Evolutionary conservation across 2,329 filamentous ascomycete genomes (phyloP).

Genomic region (Penicillium sp.): DNA sequence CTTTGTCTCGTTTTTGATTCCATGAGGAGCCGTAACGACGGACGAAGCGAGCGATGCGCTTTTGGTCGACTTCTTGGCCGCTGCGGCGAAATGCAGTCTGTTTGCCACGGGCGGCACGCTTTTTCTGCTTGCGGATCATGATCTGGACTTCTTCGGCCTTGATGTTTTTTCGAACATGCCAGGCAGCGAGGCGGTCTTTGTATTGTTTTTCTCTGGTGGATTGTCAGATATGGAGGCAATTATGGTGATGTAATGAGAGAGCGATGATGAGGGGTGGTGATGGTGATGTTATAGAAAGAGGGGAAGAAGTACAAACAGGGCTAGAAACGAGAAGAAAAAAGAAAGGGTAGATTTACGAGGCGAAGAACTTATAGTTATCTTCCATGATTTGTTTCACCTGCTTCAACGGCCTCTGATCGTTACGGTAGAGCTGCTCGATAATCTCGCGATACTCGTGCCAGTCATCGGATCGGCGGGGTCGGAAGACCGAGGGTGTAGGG

Average conservation of each 20-base stretch:
- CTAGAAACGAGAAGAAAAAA: background rate
- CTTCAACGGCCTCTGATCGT: conserved; percentile 33
- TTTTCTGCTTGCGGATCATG: conserved; percentile 38
- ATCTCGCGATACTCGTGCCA: conserved; percentile 35
- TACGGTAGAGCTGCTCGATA: conserved; percentile 36
- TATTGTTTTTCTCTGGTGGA: conserved; percentile 37
- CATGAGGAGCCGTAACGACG: conserved; percentile 30
- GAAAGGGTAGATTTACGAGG: conserved; percentile 28
- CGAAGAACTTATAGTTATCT: conserved; percentile 34
- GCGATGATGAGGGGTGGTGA: background rate
- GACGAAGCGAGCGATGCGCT: conserved; percentile 34
- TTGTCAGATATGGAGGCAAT: background rate
- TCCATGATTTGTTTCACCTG: conserved; percentile 39
- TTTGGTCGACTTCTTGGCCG: conserved; percentile 33
- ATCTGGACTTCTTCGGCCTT: conserved; percentile 37
- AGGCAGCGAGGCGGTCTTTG: conserved; percentile 37
- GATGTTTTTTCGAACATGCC: conserved; percentile 38
- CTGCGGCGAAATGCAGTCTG: conserved; percentile 35
- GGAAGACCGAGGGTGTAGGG: conserved; percentile 21
- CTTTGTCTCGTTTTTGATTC: conserved; percentile 22
- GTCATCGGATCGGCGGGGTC: conserved; percentile 36
- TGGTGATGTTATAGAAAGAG: background rate
- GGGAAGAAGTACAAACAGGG: conserved; percentile 3
- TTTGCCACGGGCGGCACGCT: conserved; percentile 37
- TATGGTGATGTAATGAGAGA: background rate